phyloP scores from a whole-genome alignment of 768 basidiomycete species.

The Amanita phalloides region DNA sequence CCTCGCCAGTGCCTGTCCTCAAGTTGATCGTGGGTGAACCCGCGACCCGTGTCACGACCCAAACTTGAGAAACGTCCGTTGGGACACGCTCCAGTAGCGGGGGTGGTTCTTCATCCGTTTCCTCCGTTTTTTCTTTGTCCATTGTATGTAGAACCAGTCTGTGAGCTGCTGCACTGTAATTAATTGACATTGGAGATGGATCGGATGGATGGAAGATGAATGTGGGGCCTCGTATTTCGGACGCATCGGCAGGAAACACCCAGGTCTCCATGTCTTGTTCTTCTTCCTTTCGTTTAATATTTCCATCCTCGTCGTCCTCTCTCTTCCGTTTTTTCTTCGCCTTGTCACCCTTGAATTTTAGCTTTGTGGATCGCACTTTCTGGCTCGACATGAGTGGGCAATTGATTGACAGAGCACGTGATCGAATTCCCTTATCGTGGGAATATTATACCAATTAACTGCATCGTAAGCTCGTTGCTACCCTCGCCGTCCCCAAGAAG shows the following conservation, averaged over 20 bases:
- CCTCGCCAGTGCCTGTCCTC: constrained; percentile 78
- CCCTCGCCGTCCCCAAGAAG: constrained; percentile 53
- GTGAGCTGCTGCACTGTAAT: constrained; percentile 68
- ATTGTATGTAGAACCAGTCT: constrained; percentile 56
- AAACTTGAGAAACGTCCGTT: constrained; percentile 79
- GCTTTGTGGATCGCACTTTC: constrained; percentile 60
- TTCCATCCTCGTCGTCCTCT: constrained; percentile 40
- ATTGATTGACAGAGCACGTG: constrained; percentile 18
- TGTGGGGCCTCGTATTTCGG: constrained; percentile 79
- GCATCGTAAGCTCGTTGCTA: constrained; percentile 24
- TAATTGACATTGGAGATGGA: constrained; percentile 64
- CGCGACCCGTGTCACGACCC: constrained; percentile 82
- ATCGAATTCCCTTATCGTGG: constrained; percentile 20
- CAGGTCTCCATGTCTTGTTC: constrained; percentile 65
- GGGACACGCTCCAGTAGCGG: constrained; percentile 59
- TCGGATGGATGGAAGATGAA: constrained; percentile 80
- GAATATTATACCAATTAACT: constrained; percentile 16
- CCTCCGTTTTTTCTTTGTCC: constrained; percentile 43
- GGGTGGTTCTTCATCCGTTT: constrained; percentile 31
- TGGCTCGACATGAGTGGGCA: constrained; percentile 19
- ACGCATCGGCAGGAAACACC: constrained; percentile 63
- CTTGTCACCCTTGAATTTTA: constrained; percentile 88
- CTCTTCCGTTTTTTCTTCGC: constrained; percentile 72
- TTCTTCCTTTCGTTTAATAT: constrained; percentile 41
- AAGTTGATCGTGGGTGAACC: constrained; percentile 80